phyloP scores from a whole-genome alignment of 441 rosid species.

The Dalechampia spathulata region DNA sequence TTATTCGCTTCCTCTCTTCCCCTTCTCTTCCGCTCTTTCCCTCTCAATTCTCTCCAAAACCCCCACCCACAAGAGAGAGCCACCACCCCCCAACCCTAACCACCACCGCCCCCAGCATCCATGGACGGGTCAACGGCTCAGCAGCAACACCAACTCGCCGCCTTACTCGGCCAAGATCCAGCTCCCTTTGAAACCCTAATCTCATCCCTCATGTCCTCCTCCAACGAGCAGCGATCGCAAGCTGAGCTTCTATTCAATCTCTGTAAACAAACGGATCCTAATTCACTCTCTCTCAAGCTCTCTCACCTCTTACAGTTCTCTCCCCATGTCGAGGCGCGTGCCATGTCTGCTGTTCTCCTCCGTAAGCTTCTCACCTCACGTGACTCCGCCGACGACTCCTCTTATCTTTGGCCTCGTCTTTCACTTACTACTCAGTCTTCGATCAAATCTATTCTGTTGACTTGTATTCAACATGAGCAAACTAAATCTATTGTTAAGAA shows the following conservation, averaged over 20 bases:
- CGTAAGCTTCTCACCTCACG: conserved; percentile 66
- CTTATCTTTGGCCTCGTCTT: conserved; percentile 77
- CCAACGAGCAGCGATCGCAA: conserved; percentile 90
- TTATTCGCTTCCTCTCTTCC: neutral
- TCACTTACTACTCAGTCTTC: conserved; percentile 62
- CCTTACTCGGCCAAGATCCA: conserved; percentile 70
- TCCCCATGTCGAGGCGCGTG: conserved; percentile 70
- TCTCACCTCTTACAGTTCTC: conserved; percentile 77
- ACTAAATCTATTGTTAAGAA: conserved; percentile 74
- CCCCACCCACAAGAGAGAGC: neutral
- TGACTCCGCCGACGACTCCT: neutral
- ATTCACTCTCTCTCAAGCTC: conserved; percentile 74
- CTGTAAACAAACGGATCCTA: conserved; percentile 82
- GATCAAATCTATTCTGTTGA: conserved; percentile 60
- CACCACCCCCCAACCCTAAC: conserved; percentile 17
- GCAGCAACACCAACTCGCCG: conserved; percentile 78
- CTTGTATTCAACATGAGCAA: conserved; percentile 69
- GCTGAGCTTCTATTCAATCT: conserved; percentile 89
- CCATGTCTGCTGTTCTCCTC: conserved; percentile 92
- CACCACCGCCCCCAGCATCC: conserved; percentile 11
- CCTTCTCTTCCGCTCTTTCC: neutral
- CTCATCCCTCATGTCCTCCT: conserved; percentile 83
- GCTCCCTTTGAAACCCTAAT: conserved; percentile 82
- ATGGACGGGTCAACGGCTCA: conserved; percentile 77
- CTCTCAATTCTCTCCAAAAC: neutral